These are phyloP conservation scores for Talaromyces rugulosus DNA, from an alignment of 2,329 filamentous ascomycete species.

Conservation along the genomic window DNA sequence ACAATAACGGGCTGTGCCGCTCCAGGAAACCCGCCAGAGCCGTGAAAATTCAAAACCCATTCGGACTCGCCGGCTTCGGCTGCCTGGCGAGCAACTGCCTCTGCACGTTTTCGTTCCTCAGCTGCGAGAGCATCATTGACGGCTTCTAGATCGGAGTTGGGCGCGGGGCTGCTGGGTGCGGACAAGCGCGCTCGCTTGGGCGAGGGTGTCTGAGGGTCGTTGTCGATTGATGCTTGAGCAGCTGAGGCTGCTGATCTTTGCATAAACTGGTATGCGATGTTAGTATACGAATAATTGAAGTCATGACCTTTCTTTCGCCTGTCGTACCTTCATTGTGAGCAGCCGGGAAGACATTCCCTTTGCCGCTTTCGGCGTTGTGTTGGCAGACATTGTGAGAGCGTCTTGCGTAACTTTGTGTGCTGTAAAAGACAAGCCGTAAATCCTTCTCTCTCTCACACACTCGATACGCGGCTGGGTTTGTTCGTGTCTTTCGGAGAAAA, in stretches of 20 bases:
- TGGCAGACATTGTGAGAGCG: slow-evolving; percentile 25
- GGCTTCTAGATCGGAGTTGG: slow-evolving; percentile 33
- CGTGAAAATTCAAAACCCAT: slow-evolving; percentile 38
- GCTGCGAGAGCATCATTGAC: slow-evolving; percentile 38
- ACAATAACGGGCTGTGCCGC: slow-evolving; percentile 27
- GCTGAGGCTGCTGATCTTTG: slow-evolving; percentile 71
- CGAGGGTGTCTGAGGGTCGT: slow-evolving; percentile 25
- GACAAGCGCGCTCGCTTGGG: slow-evolving; percentile 36
- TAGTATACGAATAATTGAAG: not conserved
- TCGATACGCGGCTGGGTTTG: not conserved
- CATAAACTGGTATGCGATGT: slow-evolving; percentile 63
- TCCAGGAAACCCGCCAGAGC: slow-evolving; percentile 6
- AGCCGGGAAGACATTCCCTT: slow-evolving; percentile 82
- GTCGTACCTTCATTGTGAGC: slow-evolving; percentile 73
- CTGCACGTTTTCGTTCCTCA: slow-evolving; percentile 38
- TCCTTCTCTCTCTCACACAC: too few relatives aligned
- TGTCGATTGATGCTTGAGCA: slow-evolving; percentile 43
- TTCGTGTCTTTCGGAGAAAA: not conserved
- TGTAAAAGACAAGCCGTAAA: too few relatives aligned
- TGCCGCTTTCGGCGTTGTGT: slow-evolving; percentile 51
- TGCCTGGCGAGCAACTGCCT: slow-evolving; percentile 36
- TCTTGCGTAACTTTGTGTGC: not conserved
- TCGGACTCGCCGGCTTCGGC: slow-evolving; percentile 42
- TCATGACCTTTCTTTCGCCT: slow-evolving; percentile 4
- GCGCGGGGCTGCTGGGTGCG: slow-evolving; percentile 18